Conservation (phyloP, 139 green algal genomes). For the Chlorella sp. region DNA sequence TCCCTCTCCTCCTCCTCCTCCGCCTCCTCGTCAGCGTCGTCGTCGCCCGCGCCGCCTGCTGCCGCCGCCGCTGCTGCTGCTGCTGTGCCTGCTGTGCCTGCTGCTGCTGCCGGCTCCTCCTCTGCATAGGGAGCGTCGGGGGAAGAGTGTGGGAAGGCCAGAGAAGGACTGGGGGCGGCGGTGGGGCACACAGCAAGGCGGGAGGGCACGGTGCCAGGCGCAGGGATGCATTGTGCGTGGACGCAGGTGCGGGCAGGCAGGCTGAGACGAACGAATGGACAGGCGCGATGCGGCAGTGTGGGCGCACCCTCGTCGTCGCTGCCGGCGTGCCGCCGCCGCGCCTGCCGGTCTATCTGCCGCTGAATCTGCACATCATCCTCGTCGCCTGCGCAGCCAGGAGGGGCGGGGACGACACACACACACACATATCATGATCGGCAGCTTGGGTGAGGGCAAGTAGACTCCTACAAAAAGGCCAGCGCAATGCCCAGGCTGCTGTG, state of each 20-base stretch:
- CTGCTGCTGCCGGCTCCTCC: constrained; percentile 24
- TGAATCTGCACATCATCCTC: constrained; percentile 77
- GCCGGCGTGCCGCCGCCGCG: constrained; percentile 21
- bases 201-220: neutral
- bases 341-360: constrained; percentile 45
- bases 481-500: neutral
- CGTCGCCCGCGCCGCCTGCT: neutral
- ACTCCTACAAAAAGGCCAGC: neutral
- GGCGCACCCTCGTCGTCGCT: constrained; percentile 25
- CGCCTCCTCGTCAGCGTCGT: constrained; percentile 45
- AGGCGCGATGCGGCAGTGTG: neutral
- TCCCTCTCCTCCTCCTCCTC: constrained; percentile 39
- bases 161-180: neutral
- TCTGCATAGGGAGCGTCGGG: neutral
- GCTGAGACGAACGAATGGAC: too few species aligned
- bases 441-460: neutral
- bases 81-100: neutral
- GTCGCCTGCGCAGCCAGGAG: constrained; percentile 49
- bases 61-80: constrained; percentile 32
- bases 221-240: too few species aligned
- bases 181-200: neutral
- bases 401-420: neutral
- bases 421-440: neutral
- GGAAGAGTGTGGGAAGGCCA: too few species aligned
- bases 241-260: too few species aligned